Base-by-base conservation (phyloP, 495 filamentous ascomycete species). In the Aspergillus biplanus region DNA sequence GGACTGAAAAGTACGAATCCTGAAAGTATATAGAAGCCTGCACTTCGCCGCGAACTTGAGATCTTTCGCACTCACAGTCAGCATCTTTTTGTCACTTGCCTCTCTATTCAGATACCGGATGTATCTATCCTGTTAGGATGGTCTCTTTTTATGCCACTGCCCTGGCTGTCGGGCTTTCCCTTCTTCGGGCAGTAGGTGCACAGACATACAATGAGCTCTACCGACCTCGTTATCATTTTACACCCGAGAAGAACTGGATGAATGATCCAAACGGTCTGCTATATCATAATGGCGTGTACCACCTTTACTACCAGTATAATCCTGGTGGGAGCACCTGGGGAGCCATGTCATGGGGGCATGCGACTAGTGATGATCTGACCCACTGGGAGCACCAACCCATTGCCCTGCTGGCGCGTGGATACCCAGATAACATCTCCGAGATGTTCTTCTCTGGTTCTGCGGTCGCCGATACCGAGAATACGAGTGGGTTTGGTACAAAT, bases 201-300 rank as follows among this genome's bases (percentile, higher is more conserved):
- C n/a, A 44, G n/a, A 2, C 39, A 9, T 44, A 44, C 39, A 56
- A 33, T 13, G 53, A 82, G 31, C 65, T 71, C 35, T 74, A 78
- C 59, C 78, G 84, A 50, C 81, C 82, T 15, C 66, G 75, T 46
- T 74, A 65, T 52, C 85, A 88, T 69, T 88, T 78, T 71, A 81
- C 79, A n/a, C 84, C 85, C 0, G 73, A 75, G 5, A 63, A 68
- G 33, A 71, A 79, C 55, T 87, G 85, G 67, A 85, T 87, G 80
- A 86, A 87, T 66, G 85, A 87, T 64, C 85, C 85, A 8, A 86
- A 83, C 70, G 84, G 85, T 49, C 79, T 87, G 63, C 75, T 86
- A 37, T 71, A 71, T 52, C 46, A 69, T 18, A 52, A 76, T 55
- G 73, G 72, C 4, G 65, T 35, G 3, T 77, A 80, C 35, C 77